These are phyloP conservation scores for Marchantia paleacea DNA, from an alignment of 225 moss, liverwort and hornwort genomes.

Conservation along the genomic window DNA sequence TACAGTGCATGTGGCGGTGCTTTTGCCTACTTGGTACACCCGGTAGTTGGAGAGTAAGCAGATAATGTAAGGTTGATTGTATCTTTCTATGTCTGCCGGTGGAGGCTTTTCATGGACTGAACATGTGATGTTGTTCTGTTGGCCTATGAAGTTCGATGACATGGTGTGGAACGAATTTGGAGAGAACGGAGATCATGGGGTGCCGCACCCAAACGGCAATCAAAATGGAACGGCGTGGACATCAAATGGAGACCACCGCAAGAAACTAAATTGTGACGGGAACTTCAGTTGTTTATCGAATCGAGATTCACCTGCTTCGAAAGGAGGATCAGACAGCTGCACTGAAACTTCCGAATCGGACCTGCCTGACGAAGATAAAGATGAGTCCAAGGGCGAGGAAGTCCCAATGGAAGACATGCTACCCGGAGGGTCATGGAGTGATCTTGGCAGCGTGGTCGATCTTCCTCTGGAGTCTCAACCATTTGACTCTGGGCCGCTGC, in stretches of 20 bases:
- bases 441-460: conserved; percentile 26
- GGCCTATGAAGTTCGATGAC: conserved; percentile 43
- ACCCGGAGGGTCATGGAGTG: conserved; percentile 24
- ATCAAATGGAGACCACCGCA: conserved; percentile 32
- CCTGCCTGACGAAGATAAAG: conserved; percentile 14
- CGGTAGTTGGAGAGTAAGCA: neutral
- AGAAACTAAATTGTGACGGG: conserved; percentile 29
- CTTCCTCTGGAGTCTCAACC: conserved; percentile 24
- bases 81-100: neutral
- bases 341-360: conserved; percentile 23
- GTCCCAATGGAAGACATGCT: conserved; percentile 16
- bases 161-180: conserved; percentile 51
- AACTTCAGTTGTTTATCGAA: conserved; percentile 20
- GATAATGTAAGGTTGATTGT: neutral
- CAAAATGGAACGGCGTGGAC: conserved; percentile 21
- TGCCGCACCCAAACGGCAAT: conserved; percentile 27
- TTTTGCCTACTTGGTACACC: neutral
- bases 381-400: conserved; percentile 18
- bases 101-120: neutral
- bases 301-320: conserved; percentile 14
- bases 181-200: conserved; percentile 39
- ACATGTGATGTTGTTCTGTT: neutral
- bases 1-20: too few species aligned
- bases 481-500: conserved; percentile 24
- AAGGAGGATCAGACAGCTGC: conserved; percentile 20